Percentiles rank a stretch among this genome's conserved stretches.
phyloP scores from a whole-genome alignment of 805 yeast genomes.

The Saturnispora dispora region DNA sequence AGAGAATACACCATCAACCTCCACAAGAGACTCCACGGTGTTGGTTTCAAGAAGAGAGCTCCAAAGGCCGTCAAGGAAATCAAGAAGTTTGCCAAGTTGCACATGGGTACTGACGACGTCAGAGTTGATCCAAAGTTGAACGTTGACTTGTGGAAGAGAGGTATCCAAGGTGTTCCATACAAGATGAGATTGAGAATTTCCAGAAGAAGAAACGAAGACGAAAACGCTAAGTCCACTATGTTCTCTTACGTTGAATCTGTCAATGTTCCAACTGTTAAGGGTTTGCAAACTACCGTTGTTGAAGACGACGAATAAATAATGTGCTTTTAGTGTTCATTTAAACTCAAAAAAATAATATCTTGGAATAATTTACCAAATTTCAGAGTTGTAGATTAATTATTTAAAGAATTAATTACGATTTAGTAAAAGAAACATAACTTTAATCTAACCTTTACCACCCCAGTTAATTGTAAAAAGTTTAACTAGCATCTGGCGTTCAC shows the following conservation, averaged over 20 bases:
- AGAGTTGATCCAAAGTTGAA: slow-evolving; percentile 98
- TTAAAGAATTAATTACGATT: not conserved
- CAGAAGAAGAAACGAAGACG: slow-evolving; percentile 97
- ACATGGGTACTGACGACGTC: slow-evolving; percentile 98
- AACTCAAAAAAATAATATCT: slow-evolving; percentile 1
- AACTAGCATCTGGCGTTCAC: too few species aligned
- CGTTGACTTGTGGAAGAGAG: slow-evolving; percentile 98
- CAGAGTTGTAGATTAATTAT: not conserved
- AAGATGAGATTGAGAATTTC: slow-evolving; percentile 98
- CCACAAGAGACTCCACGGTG: slow-evolving; percentile 99
- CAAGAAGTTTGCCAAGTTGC: slow-evolving; percentile 96
- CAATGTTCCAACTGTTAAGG: slow-evolving; percentile 89
- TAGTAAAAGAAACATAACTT: not conserved
- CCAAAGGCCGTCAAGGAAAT: slow-evolving; percentile 99
- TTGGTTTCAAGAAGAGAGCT: slow-evolving; percentile 98
- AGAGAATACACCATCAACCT: slow-evolving; percentile 99
- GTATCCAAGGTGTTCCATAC: slow-evolving; percentile 98
- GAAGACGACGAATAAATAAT: slow-evolving; percentile 45
- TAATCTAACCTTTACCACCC: too few species aligned
- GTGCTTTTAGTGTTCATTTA: slow-evolving; percentile 7
- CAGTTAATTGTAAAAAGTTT: too few species aligned
- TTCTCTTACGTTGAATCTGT: slow-evolving; percentile 98
- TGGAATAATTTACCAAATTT: not conserved
- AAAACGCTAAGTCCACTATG: slow-evolving; percentile 95
- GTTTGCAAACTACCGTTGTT: slow-evolving; percentile 95